Base-by-base conservation (phyloP, 495 filamentous ascomycete species). In the Antarctomyces pellizariae region DNA sequence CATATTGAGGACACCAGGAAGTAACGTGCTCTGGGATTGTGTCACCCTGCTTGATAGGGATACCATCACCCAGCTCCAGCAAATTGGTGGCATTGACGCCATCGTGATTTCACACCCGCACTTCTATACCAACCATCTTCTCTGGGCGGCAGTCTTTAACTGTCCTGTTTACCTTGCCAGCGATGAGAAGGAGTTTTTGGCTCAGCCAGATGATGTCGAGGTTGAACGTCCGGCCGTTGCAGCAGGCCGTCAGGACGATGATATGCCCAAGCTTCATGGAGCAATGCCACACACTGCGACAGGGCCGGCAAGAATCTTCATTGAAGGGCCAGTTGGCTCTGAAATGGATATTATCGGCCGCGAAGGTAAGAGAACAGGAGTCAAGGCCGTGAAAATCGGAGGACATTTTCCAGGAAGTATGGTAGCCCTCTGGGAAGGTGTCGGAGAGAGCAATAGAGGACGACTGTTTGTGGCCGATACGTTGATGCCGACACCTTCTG, bases 51-150 rank as follows among this genome's bases (percentile, higher is more conserved):
- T 82, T 4, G 71, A 79, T 38, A 45, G 54, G 2, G 52, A 53
- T 7, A 80, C 72, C 0, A 45, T 73, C 7, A 26, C 36, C 0
- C 30, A 32, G 24, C 55, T 71, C 32, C 44, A 46, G 5, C 32
- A 30, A 5, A 31, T 57, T 2, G 75, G 75, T 23, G 71, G 70
- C 0, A 37, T 83, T 2, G 47, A 53, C n/a, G 73, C 63, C 0
- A 79, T 80, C 19, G 64, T 80, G 22, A 79, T 84, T 36, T 69
- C 62, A 0, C 75, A 84, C 43, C 75, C 75, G 18, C 75, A 84
- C 42, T 84, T 69, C 43, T 82, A 75, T 45, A 62, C 62, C 9
- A 69, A 74, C 6, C 64, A 75, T 34, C 35, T 67, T 0, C 57
- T 65, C 21, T 84, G 75, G 75, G 65, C 68, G 0, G 38, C 48